Conservation (phyloP, 805 yeast genomes). For the Hanseniaspora guilliermondii region DNA sequence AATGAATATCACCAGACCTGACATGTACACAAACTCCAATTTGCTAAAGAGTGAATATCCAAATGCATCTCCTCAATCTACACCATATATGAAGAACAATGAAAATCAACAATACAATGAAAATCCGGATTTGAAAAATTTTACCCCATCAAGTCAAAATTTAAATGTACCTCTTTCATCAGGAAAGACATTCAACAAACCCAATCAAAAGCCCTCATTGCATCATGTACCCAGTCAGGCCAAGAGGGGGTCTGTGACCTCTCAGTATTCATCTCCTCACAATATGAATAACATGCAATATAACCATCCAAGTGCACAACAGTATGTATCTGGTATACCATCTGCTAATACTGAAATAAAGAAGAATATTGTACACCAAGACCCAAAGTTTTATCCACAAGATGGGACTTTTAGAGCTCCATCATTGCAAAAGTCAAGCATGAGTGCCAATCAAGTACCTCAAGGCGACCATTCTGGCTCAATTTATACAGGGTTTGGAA, state of each 20-base stretch:
- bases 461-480: neutral
- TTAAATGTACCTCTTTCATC: slow-evolving; percentile 9
- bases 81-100: neutral
- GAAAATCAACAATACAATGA: neutral
- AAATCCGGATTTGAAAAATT: neutral
- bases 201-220: slow-evolving; percentile 5
- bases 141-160: slow-evolving; percentile 12
- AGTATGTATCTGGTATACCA: slow-evolving; percentile 3
- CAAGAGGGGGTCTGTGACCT: neutral
- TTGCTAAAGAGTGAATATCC: neutral
- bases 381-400: slow-evolving; percentile 6
- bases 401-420: slow-evolving; percentile 1
- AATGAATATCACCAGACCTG: slow-evolving; percentile 15
- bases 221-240: neutral
- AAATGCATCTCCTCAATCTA: neutral
- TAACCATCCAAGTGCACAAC: slow-evolving; percentile 7
- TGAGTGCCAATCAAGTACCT: neutral
- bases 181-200: neutral
- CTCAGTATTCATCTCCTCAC: neutral
- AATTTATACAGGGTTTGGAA: neutral
- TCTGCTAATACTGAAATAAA: neutral
- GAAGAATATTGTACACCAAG: neutral
- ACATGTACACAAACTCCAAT: slow-evolving; percentile 3
- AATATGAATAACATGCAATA: slow-evolving; percentile 5
- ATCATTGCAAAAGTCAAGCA: neutral